These are phyloP conservation scores for Candida incommunis DNA, from an alignment of 805 yeast genomes.

Conservation along the genomic window DNA sequence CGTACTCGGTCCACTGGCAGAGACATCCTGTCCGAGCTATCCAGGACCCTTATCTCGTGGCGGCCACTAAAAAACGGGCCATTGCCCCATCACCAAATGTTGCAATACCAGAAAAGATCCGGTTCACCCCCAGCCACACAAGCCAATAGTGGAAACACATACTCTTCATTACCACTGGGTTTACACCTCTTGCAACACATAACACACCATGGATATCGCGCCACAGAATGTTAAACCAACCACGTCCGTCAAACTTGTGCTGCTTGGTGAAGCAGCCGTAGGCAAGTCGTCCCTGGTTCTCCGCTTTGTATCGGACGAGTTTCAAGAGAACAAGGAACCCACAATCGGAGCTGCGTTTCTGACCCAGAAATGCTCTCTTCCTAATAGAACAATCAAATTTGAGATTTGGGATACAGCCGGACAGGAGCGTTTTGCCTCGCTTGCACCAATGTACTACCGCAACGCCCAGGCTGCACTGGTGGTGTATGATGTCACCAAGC, in stretches of 20 bases:
- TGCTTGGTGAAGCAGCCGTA: slow-evolving; percentile 95
- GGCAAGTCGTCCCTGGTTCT: slow-evolving; percentile 90
- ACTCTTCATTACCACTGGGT: neutral
- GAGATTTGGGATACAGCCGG: slow-evolving; percentile 80
- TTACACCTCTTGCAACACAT: too few relatives aligned
- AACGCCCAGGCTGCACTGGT: slow-evolving; percentile 96
- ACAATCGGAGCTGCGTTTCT: slow-evolving; percentile 97
- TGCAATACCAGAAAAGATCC: too few relatives aligned
- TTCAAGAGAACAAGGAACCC: slow-evolving; percentile 94
- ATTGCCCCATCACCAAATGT: too few relatives aligned
- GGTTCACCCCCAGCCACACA: too few relatives aligned
- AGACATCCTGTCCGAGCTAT: too few relatives aligned
- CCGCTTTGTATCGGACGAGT: slow-evolving; percentile 86
- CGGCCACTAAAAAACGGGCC: too few relatives aligned
- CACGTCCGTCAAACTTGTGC: slow-evolving; percentile 75
- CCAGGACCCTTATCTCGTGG: too few relatives aligned
- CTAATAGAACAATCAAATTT: slow-evolving; percentile 66
- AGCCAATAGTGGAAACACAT: too few relatives aligned
- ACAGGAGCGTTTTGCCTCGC: slow-evolving; percentile 88
- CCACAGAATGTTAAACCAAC: slow-evolving; percentile 27
- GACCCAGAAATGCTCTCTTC: slow-evolving; percentile 84
- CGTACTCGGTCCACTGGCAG: too few relatives aligned
- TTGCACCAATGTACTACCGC: slow-evolving; percentile 95
- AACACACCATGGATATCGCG: slow-evolving; percentile 1
- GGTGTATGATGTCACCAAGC: slow-evolving; percentile 90